Evolutionary conservation across 2,329 filamentous ascomycete species (phyloP).

Genomic region (Curvularia spicifera): DNA sequence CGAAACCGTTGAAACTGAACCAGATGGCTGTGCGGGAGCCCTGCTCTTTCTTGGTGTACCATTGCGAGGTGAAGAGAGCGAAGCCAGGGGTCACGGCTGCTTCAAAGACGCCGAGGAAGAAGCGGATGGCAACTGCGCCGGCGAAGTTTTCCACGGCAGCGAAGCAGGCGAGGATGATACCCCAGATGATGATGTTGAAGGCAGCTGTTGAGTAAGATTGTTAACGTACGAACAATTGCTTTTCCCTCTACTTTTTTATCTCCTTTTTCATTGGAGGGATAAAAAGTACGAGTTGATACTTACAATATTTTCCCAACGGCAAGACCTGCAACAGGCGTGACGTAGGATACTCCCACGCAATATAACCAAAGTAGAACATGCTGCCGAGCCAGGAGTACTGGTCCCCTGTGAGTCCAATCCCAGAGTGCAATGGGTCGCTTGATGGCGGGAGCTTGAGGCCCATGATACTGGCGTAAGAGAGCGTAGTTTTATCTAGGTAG

Average conservation of each 20-base stretch:
- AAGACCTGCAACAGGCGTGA: constrained; percentile 68
- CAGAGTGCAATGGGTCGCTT: constrained; percentile 42
- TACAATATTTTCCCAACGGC: constrained; percentile 69
- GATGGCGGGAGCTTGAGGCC: constrained; percentile 51
- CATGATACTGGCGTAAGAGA: constrained; percentile 61
- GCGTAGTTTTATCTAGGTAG: constrained; percentile 65
- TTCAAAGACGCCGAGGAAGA: constrained; percentile 73
- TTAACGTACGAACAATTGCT: constrained; percentile 1
- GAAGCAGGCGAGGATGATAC: constrained; percentile 65
- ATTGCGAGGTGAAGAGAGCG: constrained; percentile 70
- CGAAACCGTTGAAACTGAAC: constrained; percentile 72
- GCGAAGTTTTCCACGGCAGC: constrained; percentile 66
- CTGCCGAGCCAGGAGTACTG: constrained; percentile 60
- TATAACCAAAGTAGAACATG: constrained; percentile 62
- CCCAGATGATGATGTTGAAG: constrained; percentile 70
- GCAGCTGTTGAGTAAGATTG: constrained; percentile 47
- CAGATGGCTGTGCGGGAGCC: constrained; percentile 68
- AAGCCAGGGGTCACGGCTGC: constrained; percentile 73
- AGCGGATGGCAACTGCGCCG: constrained; percentile 68
- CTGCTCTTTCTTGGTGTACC: constrained; percentile 75
- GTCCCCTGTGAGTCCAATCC: constrained; percentile 55
- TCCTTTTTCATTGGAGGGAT: not conserved
- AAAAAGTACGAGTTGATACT: not conserved
- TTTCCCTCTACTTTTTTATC: not conserved
- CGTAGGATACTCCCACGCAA: constrained; percentile 71